phyloP scores from a whole-genome alignment of 176 grass and related monocot species.

The Saccharum spontaneum region DNA sequence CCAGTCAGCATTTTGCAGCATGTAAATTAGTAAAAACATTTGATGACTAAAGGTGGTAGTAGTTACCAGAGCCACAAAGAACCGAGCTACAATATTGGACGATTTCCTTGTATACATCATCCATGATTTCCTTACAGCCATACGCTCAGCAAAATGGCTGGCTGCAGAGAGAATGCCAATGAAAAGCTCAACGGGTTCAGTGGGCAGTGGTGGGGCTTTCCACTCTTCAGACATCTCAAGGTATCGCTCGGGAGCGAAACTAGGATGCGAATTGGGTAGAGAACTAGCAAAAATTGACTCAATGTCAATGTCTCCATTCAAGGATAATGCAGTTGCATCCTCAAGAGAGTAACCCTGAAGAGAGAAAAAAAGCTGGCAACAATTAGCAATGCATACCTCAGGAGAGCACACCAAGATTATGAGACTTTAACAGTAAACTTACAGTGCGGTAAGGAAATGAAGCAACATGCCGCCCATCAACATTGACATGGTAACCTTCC shows the following conservation, averaged over 20 bases:
- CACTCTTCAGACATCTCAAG: conserved; percentile 84
- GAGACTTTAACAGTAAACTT: conserved; percentile 34
- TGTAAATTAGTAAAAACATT: neutral
- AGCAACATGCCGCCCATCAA: conserved; percentile 82
- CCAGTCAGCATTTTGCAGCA: conserved; percentile 5
- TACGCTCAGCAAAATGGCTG: conserved; percentile 93
- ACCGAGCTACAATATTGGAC: conserved; percentile 75
- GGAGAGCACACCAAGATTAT: neutral
- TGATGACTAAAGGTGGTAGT: neutral
- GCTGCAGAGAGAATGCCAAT: conserved; percentile 93
- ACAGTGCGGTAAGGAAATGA: conserved; percentile 96
- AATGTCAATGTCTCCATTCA: conserved; percentile 80
- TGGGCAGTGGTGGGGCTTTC: conserved; percentile 66
- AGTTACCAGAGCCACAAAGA: conserved; percentile 97
- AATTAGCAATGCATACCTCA: conserved; percentile 27
- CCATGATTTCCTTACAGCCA: conserved; percentile 97
- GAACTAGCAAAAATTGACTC: conserved; percentile 79
- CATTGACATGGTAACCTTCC: conserved; percentile 96
- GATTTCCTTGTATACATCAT: conserved; percentile 84
- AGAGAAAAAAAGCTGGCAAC: neutral
- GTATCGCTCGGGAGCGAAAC: conserved; percentile 66
- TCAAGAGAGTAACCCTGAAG: conserved; percentile 81
- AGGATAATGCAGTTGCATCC: conserved; percentile 85
- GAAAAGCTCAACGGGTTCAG: conserved; percentile 83
- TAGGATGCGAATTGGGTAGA: conserved; percentile 79